Base-by-base conservation (phyloP, 2,329 filamentous ascomycete genomes). In the Pleomassaria siparia region DNA sequence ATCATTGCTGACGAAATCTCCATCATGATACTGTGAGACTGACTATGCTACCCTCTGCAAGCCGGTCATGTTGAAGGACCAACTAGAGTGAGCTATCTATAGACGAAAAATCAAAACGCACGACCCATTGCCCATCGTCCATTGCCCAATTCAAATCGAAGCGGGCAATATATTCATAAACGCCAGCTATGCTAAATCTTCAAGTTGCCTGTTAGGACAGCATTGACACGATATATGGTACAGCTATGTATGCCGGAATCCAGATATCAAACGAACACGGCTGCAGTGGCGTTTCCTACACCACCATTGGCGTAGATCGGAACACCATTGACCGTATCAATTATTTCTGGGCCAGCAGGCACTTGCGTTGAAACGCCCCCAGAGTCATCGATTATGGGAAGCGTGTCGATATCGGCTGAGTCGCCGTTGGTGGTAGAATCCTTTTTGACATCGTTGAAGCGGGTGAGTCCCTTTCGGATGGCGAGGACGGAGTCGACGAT, bases 401-500 rank as follows among this genome's bases (percentile, higher is more conserved):
- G 11, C 18, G 16, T 24, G 6, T 18, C 16, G 13, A 24, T n/a
- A 35, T 30, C 20, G 21, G n/a, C 18, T 26, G 39, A 24, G 16
- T 2, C 18, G 24, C 15, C 18, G 26, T 18, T 18, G 18, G n/a
- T 8, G n/a, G 15, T 16, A 5, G 29, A 7, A 16, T 24, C 24
- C 15, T 29, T 29, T 2, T 4, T 18, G 39, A 24, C 24, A 13
- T 21, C 35, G 18, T 48, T 44, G 13, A 56, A 45, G 20, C 64
- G 72, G n/a, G 89, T 94, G 51, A 99, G 79, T 1, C 90, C 92
- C 72, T 96, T 91, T 39, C 92, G 85, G 58, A 99, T 96, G 32
- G 89, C 89, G 24, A 97, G 81, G 2, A 99, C 92, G 53, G 84
- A 94, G 68, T 99, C 94, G 12, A 97, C 94, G 64, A 99, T 99